Evolutionary conservation across 1,284 basidiomycete genomes (phyloP).

Genomic region (Melampsora americana): DNA sequence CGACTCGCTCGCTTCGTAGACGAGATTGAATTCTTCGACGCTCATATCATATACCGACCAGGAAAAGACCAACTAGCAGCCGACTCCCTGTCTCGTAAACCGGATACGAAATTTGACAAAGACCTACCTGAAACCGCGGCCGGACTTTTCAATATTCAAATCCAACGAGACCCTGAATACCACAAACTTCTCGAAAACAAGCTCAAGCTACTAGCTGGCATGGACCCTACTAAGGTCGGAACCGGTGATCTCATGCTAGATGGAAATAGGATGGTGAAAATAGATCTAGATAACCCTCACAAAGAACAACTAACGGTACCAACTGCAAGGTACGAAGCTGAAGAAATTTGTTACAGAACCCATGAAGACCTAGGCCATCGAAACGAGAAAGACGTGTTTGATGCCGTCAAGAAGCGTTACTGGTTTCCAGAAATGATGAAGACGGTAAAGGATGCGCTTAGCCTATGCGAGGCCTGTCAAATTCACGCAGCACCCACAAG

Average conservation of each 20-base stretch:
- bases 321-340: too few relatives aligned
- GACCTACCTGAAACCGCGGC: background rate
- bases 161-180: background rate
- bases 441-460: too few relatives aligned
- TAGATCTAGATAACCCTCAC: too few relatives aligned
- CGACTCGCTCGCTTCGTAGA: background rate
- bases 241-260: too few relatives aligned
- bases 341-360: background rate
- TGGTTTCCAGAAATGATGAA: too few relatives aligned
- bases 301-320: too few relatives aligned
- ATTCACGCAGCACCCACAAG: background rate
- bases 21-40: too few relatives aligned
- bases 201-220: background rate
- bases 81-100: slow-evolving; percentile 12
- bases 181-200: background rate
- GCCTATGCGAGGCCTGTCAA: slow-evolving; percentile 2
- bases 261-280: too few relatives aligned
- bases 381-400: background rate
- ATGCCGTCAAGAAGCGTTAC: background rate
- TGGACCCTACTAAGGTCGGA: background rate
- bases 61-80: too few relatives aligned
- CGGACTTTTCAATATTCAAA: background rate
- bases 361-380: background rate
- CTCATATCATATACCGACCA: too few relatives aligned
- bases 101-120: background rate